These are phyloP conservation scores for Hymenoscyphus albidus DNA, from an alignment of 2,329 filamentous ascomycete species.

Conservation along the genomic window DNA sequence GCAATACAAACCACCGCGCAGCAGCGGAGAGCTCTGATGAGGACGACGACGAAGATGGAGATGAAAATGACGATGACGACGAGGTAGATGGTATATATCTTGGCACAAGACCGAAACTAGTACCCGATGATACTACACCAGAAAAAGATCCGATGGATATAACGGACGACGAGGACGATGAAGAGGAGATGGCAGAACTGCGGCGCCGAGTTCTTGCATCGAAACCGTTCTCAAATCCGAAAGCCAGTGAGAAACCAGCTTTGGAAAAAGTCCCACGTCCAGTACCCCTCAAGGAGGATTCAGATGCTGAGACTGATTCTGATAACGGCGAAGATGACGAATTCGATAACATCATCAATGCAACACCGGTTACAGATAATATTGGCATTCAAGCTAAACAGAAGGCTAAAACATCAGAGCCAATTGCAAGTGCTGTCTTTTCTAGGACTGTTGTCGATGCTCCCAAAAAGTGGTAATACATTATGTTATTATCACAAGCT, in stretches of 20 bases:
- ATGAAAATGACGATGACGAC: conserved; percentile 42
- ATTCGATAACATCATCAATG: conserved; percentile 91
- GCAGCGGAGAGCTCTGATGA: conserved; percentile 51
- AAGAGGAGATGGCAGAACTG: conserved; percentile 86
- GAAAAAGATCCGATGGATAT: conserved; percentile 68
- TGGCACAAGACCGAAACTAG: conserved; percentile 47
- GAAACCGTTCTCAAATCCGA: conserved; percentile 73
- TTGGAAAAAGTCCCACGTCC: conserved; percentile 61
- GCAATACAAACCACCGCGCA: conserved; percentile 73
- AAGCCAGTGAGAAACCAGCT: conserved; percentile 47
- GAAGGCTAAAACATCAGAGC: conserved; percentile 44
- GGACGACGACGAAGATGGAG: conserved; percentile 43
- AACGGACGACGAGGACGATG: conserved; percentile 76
- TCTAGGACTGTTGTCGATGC: conserved; percentile 36
- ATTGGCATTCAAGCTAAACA: conserved; percentile 67
- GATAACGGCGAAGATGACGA: conserved; percentile 68
- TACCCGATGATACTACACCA: conserved; percentile 38
- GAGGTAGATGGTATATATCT: conserved; percentile 57
- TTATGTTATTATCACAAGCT: conserved; percentile 3
- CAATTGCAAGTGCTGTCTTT: conserved; percentile 34
- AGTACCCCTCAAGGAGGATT: conserved; percentile 53
- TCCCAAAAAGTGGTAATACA: conserved; percentile 35
- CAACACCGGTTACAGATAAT: conserved; percentile 82
- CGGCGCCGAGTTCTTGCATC: conserved; percentile 85
- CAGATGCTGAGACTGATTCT: conserved; percentile 67